phyloP scores from a whole-genome alignment of 306 rosid species.

The peach (Prunus persica) region Prunus_persica_NCBIv2 NC_034015.1:14890001-14890500 shows the following conservation, averaged over 20 bases:
- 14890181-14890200: too few relatives aligned
- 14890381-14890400: neutral
- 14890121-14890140: too few relatives aligned
- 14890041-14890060: too few relatives aligned
- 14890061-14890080: too few relatives aligned
- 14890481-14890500: constrained; percentile 77
- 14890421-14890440: constrained; percentile 84
- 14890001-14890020: too few relatives aligned
- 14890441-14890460: constrained; percentile 75
- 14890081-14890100: too few relatives aligned
- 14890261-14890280: neutral
- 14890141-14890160: too few relatives aligned
- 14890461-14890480: constrained; percentile 90
- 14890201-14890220: too few relatives aligned
- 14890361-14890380: neutral
- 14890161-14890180: too few relatives aligned
- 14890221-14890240: neutral
- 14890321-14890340: constrained; percentile 21
- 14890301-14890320: neutral
- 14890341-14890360: constrained; percentile 8
- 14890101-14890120: too few relatives aligned
- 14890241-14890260: neutral
- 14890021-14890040: too few relatives aligned
- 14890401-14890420: constrained; percentile 41
- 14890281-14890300: neutral